Percentiles rank a stretch among this genome's conserved stretches.
Conservation (phyloP, 2,329 filamentous ascomycete species). For the Paraphoma sp. region DNA sequence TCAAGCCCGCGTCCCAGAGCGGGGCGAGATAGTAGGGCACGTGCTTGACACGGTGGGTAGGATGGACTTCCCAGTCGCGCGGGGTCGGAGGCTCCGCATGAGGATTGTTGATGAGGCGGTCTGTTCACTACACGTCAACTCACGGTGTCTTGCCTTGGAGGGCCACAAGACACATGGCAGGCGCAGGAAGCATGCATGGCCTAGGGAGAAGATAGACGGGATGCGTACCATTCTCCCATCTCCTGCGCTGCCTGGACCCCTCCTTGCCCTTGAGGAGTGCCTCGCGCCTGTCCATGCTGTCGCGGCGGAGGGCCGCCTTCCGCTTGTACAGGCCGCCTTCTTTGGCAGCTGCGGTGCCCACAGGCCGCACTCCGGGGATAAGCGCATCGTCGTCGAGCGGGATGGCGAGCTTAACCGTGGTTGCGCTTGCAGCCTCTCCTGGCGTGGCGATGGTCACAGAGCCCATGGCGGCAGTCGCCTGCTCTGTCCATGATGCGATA, state of each 20-base stretch:
- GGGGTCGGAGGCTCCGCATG: constrained; percentile 83
- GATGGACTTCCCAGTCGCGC: constrained; percentile 80
- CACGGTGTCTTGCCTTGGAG: background rate
- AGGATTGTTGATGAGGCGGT: constrained; percentile 85
- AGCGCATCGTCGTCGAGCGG: constrained; percentile 68
- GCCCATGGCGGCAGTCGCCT: constrained; percentile 52
- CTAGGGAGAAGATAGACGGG: background rate
- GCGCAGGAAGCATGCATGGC: background rate
- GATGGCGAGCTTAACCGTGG: constrained; percentile 72
- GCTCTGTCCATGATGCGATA: constrained; percentile 58
- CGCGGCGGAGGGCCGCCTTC: constrained; percentile 62
- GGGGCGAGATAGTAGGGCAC: constrained; percentile 82
- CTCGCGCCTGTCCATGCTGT: constrained; percentile 73
- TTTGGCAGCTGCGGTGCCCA: constrained; percentile 44
- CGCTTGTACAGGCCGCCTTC: constrained; percentile 59
- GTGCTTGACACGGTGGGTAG: constrained; percentile 77
- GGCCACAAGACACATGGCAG: background rate
- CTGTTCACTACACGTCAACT: constrained; percentile 53
- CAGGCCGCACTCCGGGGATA: constrained; percentile 26
- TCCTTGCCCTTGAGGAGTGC: constrained; percentile 87
- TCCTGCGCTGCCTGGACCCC: constrained; percentile 76
- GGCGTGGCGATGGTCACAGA: constrained; percentile 49
- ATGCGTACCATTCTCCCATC: constrained; percentile 88
- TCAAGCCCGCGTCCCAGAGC: constrained; percentile 57
- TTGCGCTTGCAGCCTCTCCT: constrained; percentile 53